Percentiles rank a stretch among this genome's conserved stretches.
Evolutionary conservation across 2,329 filamentous ascomycete species (phyloP).

Genomic region (Rhexocercosporidium sp.): DNA sequence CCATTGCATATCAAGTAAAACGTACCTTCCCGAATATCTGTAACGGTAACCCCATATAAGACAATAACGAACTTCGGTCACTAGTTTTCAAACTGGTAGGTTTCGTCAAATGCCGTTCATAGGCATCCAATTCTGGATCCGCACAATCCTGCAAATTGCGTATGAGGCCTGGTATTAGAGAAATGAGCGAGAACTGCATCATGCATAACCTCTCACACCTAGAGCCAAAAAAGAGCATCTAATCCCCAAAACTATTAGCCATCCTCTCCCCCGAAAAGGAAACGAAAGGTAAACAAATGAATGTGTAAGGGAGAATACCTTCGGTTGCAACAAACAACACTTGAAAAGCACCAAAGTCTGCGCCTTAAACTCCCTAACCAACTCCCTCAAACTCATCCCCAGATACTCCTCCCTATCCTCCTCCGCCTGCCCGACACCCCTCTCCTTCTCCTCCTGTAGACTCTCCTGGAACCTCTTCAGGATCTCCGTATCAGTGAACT

Average conservation of each 20-base stretch:
- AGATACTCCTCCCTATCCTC: constrained; percentile 85
- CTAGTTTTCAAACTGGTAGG: constrained; percentile 89
- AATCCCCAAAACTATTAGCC: constrained; percentile 2
- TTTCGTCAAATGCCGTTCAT: constrained; percentile 75
- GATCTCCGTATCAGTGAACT: constrained; percentile 92
- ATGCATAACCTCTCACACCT: constrained; percentile 95
- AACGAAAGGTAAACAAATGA: background rate
- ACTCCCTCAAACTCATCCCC: constrained; percentile 84
- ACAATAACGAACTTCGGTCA: constrained; percentile 85
- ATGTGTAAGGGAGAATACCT: constrained; percentile 58
- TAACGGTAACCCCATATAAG: constrained; percentile 92
- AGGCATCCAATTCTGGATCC: constrained; percentile 87
- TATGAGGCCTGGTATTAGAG: constrained; percentile 90
- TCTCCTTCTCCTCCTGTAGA: constrained; percentile 68
- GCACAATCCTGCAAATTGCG: constrained; percentile 93
- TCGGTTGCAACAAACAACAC: constrained; percentile 90
- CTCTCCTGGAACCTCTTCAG: constrained; percentile 90
- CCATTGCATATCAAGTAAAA: background rate
- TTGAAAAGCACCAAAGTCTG: constrained; percentile 95
- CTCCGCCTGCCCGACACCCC: constrained; percentile 66
- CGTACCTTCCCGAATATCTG: constrained; percentile 90
- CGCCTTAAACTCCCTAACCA: constrained; percentile 93
- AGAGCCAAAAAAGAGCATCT: constrained; percentile 99
- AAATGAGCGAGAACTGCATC: constrained; percentile 97
- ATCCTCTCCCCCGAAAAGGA: background rate